Percentiles rank a stretch among this genome's conserved stretches.
Conservation (phyloP, 2,329 filamentous ascomycete genomes). For the Elsinoe arachidis region DNA sequence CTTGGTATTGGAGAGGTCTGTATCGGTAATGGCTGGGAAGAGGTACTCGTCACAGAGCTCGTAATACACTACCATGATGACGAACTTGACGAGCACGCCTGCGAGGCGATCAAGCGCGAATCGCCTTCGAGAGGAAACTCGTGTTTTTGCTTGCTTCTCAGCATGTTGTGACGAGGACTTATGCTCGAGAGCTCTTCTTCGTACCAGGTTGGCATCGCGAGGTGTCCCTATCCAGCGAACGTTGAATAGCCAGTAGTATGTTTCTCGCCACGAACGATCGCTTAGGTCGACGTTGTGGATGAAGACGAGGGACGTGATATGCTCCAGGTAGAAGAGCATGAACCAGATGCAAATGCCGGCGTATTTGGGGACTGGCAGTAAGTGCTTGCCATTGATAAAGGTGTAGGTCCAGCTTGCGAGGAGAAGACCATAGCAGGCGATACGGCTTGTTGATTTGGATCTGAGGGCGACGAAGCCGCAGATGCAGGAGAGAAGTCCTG, state of each 20-base stretch:
- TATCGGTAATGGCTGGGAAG: background rate
- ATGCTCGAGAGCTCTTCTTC: background rate
- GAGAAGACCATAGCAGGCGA: too few species aligned
- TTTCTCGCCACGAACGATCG: background rate
- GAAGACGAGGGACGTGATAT: background rate
- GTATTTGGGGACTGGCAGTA: background rate
- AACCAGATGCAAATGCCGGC: background rate
- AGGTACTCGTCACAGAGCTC: background rate
- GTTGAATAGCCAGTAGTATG: background rate
- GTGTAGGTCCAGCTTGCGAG: background rate
- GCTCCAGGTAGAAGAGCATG: background rate
- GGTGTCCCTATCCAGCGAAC: background rate
- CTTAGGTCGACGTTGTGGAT: background rate
- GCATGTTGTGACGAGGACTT: background rate
- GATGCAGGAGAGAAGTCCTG: too few species aligned
- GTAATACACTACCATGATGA: background rate
- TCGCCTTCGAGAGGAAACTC: background rate
- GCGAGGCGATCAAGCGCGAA: background rate
- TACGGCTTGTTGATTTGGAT: too few species aligned
- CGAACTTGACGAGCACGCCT: background rate
- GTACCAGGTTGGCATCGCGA: background rate
- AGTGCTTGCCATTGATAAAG: background rate
- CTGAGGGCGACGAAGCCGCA: too few species aligned
- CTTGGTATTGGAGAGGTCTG: background rate
- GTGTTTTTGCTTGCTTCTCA: background rate